phyloP scores from a whole-genome alignment of 1,139 yeast species.

The Magnusiomyces clavatus region DNA sequence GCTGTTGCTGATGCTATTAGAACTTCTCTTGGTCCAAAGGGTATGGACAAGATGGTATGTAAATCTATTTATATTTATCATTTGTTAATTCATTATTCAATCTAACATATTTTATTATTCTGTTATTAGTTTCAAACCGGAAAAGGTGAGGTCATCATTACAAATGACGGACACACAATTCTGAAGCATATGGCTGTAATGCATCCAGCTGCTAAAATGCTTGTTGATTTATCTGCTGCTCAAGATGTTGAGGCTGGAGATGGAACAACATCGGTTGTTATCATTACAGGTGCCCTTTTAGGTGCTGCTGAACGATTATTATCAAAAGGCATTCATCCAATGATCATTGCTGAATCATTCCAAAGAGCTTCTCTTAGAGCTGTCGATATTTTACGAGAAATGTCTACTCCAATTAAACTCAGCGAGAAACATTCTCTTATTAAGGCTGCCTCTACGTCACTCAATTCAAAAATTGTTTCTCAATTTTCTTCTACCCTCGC shows the following conservation, averaged over 20 bases:
- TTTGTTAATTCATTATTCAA: neutral
- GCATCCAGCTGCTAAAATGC: conserved; percentile 97
- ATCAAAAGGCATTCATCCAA: conserved; percentile 91
- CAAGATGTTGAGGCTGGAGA: conserved; percentile 80
- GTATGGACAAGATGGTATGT: conserved; percentile 90
- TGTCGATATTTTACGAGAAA: conserved; percentile 74
- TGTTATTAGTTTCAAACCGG: conserved; percentile 2
- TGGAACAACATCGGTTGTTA: conserved; percentile 96
- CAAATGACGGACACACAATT: conserved; percentile 93
- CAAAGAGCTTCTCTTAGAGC: conserved; percentile 87
- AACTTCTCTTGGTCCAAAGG: conserved; percentile 96
- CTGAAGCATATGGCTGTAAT: conserved; percentile 88
- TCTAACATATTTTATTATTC: conserved; percentile 1
- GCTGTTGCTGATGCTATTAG: conserved; percentile 98
- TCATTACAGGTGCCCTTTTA: conserved; percentile 84
- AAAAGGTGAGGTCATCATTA: conserved; percentile 84
- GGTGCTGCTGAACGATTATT: conserved; percentile 92
- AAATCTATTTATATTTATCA: neutral
- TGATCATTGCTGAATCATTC: conserved; percentile 88
- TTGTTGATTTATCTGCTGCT: conserved; percentile 82
- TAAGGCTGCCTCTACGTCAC: conserved; percentile 90
- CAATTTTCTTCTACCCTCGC: conserved; percentile 81
- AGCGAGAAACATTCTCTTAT: conserved; percentile 73
- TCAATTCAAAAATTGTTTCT: conserved; percentile 90
- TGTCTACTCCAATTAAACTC: conserved; percentile 72